phyloP scores from a whole-genome alignment of 164 flowering plant genomes.

The Akebia trifoliata region DNA sequence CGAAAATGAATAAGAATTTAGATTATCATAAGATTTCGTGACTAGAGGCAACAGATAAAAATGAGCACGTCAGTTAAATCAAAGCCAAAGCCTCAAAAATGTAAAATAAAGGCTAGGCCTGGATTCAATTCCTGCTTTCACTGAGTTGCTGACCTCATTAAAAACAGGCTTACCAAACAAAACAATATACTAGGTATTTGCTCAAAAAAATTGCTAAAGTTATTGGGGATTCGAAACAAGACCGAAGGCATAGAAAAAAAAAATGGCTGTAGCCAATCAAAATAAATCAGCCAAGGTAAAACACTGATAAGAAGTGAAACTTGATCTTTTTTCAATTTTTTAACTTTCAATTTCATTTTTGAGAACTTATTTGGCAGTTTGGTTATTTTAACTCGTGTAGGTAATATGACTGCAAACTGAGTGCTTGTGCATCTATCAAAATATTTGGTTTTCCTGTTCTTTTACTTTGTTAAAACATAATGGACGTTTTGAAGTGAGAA shows the following conservation, averaged over 20 bases:
- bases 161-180: too few relatives aligned
- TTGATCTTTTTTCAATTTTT: neutral
- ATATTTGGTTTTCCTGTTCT: neutral
- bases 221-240: neutral
- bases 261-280: too few relatives aligned
- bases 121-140: too few relatives aligned
- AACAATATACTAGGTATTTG: neutral
- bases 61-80: neutral
- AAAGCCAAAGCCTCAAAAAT: neutral
- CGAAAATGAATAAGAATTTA: too few relatives aligned
- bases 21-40: too few relatives aligned
- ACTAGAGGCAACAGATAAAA: too few relatives aligned
- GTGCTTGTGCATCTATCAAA: neutral
- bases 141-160: too few relatives aligned
- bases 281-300: too few relatives aligned
- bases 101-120: neutral
- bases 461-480: neutral
- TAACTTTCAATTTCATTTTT: neutral
- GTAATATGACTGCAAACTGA: neutral
- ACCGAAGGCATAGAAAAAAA: too few relatives aligned
- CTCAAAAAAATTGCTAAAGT: neutral
- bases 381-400: neutral
- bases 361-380: neutral
- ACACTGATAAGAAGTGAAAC: neutral
- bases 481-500: slow-evolving; percentile 2